Evolutionary conservation across 2,329 filamentous ascomycete genomes (phyloP).

Genomic region (Talaromyces sp.): DNA sequence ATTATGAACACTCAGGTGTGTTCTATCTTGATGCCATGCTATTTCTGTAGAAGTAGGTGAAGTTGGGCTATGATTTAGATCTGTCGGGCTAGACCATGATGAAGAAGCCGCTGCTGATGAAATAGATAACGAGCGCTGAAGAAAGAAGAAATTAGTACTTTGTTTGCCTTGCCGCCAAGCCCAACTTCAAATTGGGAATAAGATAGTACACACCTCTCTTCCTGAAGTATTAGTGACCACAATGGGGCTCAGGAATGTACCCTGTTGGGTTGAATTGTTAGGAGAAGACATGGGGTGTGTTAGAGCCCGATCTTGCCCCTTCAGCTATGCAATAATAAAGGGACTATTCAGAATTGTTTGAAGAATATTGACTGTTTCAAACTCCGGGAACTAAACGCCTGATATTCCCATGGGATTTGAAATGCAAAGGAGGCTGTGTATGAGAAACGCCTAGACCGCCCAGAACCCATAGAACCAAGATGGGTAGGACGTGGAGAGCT

Average conservation of each 20-base stretch:
- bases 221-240: slow-evolving; percentile 16
- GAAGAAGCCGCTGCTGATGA: slow-evolving; percentile 22
- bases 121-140: slow-evolving; percentile 22
- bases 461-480: background rate
- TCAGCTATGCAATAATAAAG: slow-evolving; percentile 5
- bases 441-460: slow-evolving; percentile 1
- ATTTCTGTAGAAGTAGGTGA: slow-evolving; percentile 26
- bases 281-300: slow-evolving; percentile 17
- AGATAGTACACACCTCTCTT: slow-evolving; percentile 21
- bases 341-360: background rate
- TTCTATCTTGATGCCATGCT: slow-evolving; percentile 26
- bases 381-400: background rate
- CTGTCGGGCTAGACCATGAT: slow-evolving; percentile 21
- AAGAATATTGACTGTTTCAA: background rate
- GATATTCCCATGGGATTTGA: background rate
- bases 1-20: slow-evolving; percentile 29
- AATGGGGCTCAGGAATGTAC: slow-evolving; percentile 19
- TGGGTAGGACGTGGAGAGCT: background rate
- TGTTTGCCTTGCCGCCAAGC: background rate
- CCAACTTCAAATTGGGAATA: background rate
- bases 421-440: background rate
- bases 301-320: slow-evolving; percentile 1
- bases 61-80: slow-evolving; percentile 20
- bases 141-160: slow-evolving; percentile 3
- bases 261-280: slow-evolving; percentile 10